These are phyloP conservation scores for Lupinus albus DNA, from an alignment of 306 rosid genomes.

Conservation along the genomic window DNA sequence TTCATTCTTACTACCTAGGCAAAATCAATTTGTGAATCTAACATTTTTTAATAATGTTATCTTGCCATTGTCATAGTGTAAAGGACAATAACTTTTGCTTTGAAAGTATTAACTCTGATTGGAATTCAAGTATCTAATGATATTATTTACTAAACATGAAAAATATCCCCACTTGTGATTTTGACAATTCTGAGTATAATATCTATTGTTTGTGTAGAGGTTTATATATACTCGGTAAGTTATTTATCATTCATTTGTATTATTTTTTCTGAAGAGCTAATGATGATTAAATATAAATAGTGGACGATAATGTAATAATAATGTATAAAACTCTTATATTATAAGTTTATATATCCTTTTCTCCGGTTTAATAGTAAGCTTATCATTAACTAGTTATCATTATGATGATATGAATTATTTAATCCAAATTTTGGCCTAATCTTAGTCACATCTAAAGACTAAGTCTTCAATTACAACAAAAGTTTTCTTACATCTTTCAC, in stretches of 20 bases:
- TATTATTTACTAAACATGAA: background rate
- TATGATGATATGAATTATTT: conserved; percentile 20
- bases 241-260: no score
- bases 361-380: background rate
- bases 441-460: background rate
- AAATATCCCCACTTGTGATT: no score
- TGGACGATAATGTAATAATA: no score
- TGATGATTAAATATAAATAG: no score
- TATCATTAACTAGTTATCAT: conserved; percentile 8
- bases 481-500: background rate
- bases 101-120: background rate
- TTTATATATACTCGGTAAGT: no score
- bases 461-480: conserved; percentile 12
- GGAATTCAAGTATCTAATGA: conserved; percentile 17
- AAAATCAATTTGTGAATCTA: background rate
- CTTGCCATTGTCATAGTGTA: background rate
- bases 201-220: no score
- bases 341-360: no score
- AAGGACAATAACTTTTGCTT: background rate
- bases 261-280: no score
- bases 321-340: no score
- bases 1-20: background rate
- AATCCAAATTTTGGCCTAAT: conserved; percentile 1
- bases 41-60: background rate
- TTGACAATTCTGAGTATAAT: no score